A percentile compares a stretch with the other conserved stretches of the same genome.
Evolutionary conservation across 164 flowering plant genomes (phyloP).

Genomic region (Dillenia suffruticosa): DNA sequence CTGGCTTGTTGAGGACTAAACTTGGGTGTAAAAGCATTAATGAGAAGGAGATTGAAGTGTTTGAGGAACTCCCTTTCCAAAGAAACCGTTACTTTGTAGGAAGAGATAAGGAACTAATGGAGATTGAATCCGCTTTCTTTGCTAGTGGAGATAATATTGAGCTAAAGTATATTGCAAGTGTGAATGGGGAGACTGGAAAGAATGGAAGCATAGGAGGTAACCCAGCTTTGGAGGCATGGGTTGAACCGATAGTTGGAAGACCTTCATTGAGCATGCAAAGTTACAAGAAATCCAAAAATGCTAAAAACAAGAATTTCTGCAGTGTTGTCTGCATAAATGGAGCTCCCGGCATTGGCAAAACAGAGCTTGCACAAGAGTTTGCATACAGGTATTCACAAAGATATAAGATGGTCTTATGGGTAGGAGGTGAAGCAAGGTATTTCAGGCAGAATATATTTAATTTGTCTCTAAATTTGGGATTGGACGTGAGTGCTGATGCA

Average conservation of each 20-base stretch:
- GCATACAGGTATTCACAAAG: slow-evolving; percentile 67
- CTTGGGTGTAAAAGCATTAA: slow-evolving; percentile 69
- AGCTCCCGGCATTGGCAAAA: slow-evolving; percentile 66
- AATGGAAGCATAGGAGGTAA: slow-evolving; percentile 38
- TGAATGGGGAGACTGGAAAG: slow-evolving; percentile 57
- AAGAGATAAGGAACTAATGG: slow-evolving; percentile 70
- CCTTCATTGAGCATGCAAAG: slow-evolving; percentile 51
- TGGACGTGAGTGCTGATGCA: slow-evolving; percentile 81
- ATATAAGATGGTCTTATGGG: slow-evolving; percentile 90
- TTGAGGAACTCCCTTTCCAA: slow-evolving; percentile 65
- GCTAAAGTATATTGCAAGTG: slow-evolving; percentile 28
- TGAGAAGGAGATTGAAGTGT: slow-evolving; percentile 33
- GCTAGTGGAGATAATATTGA: slow-evolving; percentile 43
- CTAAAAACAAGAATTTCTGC: slow-evolving; percentile 42
- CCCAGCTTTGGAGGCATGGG: slow-evolving; percentile 67
- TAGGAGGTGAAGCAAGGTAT: slow-evolving; percentile 79
- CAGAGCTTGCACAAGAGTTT: slow-evolving; percentile 87
- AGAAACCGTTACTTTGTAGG: slow-evolving; percentile 71
- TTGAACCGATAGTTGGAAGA: slow-evolving; percentile 59
- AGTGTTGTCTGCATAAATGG: slow-evolving; percentile 71
- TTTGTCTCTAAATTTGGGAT: slow-evolving; percentile 55
- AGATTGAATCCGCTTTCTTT: slow-evolving; percentile 65
- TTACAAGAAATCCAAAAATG: slow-evolving; percentile 61
- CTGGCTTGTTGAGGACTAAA: slow-evolving; percentile 53
- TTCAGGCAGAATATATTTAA: slow-evolving; percentile 81